Base-by-base conservation (phyloP, 148 eudicot species). In the Arctostaphylos glauca region DNA sequence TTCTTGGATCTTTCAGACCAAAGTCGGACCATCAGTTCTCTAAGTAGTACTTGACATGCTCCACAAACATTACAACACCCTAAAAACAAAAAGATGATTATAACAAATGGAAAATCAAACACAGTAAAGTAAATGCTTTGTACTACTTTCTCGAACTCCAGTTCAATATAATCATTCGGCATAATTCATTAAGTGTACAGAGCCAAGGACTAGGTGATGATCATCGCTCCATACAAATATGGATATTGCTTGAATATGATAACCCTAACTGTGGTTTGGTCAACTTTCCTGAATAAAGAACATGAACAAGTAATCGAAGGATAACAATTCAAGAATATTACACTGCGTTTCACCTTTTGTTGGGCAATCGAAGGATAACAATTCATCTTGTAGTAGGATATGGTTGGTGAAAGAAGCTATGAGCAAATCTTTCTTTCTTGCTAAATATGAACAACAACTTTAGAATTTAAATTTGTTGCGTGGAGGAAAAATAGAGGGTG, bases 401-500 rank as follows among this genome's bases (percentile, higher is more conserved):
- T 38, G 77, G 77, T 71, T 70, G 76, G 50, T 52, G 77, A 41
- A 71, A 38, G 83, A n/a, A 9, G 52, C 68, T 74, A 76, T 81
- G 82, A 85, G 13, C 55, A 72, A 84, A 80, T 58, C 74, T 78
- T 43, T 6, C 18, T 78, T 58, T 78, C 81, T 80, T 84, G 76
- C 80, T 54, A 23, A 46, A 80, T 50, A 66, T 64, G 83, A 38
- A 15, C 66, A 60, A 84, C 80, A 77, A 70, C 82, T 81, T 84
- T 76, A 16, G 85, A 55, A 83, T 76, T 77, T 85, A 87, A 74
- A 75, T 73, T 76, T 83, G 52, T 83, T 73, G 81, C 83, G 74
- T 88, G 77, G 76, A 79, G 84, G 81, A 72, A 23, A 47, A 14
- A 9, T 3, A 19, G 55, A 44, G 50, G 84, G 86, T 86, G 83